Percentiles rank a stretch among this genome's conserved stretches.
Conservation (phyloP, 108 stramenopile genomes). For the Discostella pseudostelligera region DNA sequence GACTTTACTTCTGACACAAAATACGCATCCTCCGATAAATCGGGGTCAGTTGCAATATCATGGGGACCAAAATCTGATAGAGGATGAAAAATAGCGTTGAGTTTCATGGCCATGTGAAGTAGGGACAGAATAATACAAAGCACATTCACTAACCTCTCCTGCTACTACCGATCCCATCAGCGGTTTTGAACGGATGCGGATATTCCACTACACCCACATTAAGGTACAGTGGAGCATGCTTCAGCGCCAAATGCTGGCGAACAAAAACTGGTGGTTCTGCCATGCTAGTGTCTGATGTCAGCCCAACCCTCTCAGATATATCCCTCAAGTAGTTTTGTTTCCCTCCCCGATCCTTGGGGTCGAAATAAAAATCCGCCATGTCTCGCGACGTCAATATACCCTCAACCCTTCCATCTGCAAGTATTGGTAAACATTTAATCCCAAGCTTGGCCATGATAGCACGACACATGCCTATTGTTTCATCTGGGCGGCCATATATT, state of each 20-base stretch:
- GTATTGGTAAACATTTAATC: constrained; percentile 90
- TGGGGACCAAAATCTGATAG: constrained; percentile 61
- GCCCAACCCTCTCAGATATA: constrained; percentile 87
- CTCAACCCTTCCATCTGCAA: constrained; percentile 77
- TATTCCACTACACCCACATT: constrained; percentile 78
- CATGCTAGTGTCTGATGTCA: constrained; percentile 81
- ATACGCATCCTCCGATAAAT: constrained; percentile 89
- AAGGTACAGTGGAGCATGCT: constrained; percentile 71
- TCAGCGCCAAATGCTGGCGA: constrained; percentile 59
- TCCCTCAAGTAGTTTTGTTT: constrained; percentile 88
- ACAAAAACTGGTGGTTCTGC: constrained; percentile 75
- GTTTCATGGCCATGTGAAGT: not conserved
- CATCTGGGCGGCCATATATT: constrained; percentile 78
- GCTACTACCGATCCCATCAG: constrained; percentile 67
- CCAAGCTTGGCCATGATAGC: constrained; percentile 86
- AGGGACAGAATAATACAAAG: not conserved
- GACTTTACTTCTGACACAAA: constrained; percentile 60
- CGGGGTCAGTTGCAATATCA: constrained; percentile 61
- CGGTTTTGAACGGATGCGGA: constrained; percentile 93
- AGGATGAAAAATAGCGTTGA: constrained; percentile 4
- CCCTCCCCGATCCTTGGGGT: constrained; percentile 83
- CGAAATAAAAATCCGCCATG: constrained; percentile 85
- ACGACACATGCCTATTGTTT: constrained; percentile 84
- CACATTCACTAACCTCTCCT: constrained; percentile 59
- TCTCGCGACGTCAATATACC: constrained; percentile 89